phyloP scores from a whole-genome alignment of 352 stramenopile genomes.

The Pythium brassicae region DNA sequence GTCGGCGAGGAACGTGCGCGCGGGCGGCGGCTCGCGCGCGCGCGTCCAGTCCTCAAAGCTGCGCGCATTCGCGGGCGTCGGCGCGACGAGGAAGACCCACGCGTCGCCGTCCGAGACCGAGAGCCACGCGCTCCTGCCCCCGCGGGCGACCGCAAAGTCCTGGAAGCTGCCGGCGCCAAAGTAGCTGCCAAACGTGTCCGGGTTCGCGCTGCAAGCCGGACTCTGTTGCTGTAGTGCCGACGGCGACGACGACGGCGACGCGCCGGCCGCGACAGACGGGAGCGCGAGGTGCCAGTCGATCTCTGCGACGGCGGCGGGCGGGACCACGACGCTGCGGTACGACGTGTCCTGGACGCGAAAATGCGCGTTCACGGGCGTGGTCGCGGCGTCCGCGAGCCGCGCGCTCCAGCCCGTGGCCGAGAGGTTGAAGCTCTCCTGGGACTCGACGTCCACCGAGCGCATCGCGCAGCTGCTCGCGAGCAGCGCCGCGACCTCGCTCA shows the following conservation, averaged over 20 bases:
- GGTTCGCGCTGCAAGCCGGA: conserved; percentile 15
- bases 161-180: conserved; percentile 54
- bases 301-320: conserved; percentile 41
- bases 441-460: conserved; percentile 16
- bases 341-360: conserved; percentile 51
- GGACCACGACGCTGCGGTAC: conserved; percentile 28
- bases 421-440: conserved; percentile 19
- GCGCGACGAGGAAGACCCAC: conserved; percentile 65
- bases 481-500: conserved; percentile 12
- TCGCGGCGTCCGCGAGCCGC: conserved; percentile 10
- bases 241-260: conserved; percentile 1
- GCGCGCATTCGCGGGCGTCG: conserved; percentile 36
- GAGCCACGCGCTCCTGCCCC: conserved; percentile 56
- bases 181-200: conserved; percentile 53
- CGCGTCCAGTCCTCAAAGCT: conserved; percentile 57
- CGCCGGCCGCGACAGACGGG: background rate
- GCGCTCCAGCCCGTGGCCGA: conserved; percentile 13
- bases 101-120: conserved; percentile 57
- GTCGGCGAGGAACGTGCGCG: conserved; percentile 56
- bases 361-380: conserved; percentile 40
- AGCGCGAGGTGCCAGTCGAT: conserved; percentile 52
- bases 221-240: conserved; percentile 11
- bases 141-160: conserved; percentile 56
- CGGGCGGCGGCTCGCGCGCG: conserved; percentile 22
- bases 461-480: conserved; percentile 14